Conservation (phyloP, 345 rosid genomes). For the Camelina sativa region DNA sequence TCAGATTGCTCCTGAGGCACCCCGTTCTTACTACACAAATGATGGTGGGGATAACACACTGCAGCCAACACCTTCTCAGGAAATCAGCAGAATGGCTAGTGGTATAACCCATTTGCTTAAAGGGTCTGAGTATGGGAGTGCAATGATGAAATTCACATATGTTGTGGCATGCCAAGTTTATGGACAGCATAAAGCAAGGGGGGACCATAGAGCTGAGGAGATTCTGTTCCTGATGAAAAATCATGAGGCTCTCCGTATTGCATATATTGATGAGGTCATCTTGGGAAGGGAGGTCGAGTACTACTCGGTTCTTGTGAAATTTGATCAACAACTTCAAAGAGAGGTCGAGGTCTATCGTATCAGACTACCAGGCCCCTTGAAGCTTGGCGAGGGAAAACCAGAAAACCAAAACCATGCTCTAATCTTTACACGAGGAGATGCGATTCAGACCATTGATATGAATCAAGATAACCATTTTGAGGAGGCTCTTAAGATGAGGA, state of each 20-base stretch:
- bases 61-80: constrained; percentile 52
- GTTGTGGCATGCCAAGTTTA: constrained; percentile 98
- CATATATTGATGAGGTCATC: constrained; percentile 85
- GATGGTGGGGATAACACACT: constrained; percentile 44
- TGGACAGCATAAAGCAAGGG: constrained; percentile 87
- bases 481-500: constrained; percentile 97
- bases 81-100: constrained; percentile 69
- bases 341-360: constrained; percentile 96
- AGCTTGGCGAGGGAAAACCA: constrained; percentile 98
- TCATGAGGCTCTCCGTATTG: constrained; percentile 95
- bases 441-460: constrained; percentile 98
- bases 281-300: constrained; percentile 69
- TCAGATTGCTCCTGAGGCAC: constrained; percentile 44
- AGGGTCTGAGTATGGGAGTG: constrained; percentile 88
- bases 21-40: constrained; percentile 40
- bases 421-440: constrained; percentile 97
- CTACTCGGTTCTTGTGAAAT: constrained; percentile 95
- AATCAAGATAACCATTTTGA: constrained; percentile 98
- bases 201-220: constrained; percentile 90
- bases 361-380: constrained; percentile 91
- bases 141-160: constrained; percentile 92
- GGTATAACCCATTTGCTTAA: constrained; percentile 63
- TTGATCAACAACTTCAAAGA: constrained; percentile 69
- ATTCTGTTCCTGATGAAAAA: constrained; percentile 78
- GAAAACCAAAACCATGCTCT: constrained; percentile 98